Conservation (phyloP, 495 filamentous ascomycete species). For the Cercophora scortea region DNA sequence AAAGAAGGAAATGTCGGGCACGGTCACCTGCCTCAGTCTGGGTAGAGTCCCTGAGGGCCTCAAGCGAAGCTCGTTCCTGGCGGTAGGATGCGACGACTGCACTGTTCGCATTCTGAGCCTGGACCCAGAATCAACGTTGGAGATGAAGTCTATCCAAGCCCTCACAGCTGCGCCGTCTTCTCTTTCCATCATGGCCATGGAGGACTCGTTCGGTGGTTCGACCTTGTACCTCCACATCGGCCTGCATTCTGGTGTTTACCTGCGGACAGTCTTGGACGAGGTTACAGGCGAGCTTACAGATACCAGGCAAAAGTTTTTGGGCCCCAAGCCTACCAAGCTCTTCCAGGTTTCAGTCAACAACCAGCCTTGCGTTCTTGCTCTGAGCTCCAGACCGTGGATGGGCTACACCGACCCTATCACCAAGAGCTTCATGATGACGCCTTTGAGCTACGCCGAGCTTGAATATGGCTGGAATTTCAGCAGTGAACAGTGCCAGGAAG, state of each 20-base stretch:
- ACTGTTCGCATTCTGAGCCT: constrained; percentile 88
- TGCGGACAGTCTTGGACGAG: constrained; percentile 89
- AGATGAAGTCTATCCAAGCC: constrained; percentile 89
- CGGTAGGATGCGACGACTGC: constrained; percentile 93
- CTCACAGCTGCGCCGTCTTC: constrained; percentile 83
- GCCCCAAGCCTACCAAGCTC: constrained; percentile 77
- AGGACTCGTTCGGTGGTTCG: constrained; percentile 69
- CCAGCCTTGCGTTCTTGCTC: constrained; percentile 77
- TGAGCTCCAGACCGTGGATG: constrained; percentile 87
- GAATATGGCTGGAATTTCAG: constrained; percentile 96
- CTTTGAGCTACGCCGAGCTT: constrained; percentile 76
- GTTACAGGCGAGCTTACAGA: constrained; percentile 90
- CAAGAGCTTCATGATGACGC: constrained; percentile 82
- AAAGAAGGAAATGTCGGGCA: constrained; percentile 91
- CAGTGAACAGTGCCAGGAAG: constrained; percentile 84
- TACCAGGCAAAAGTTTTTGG: constrained; percentile 87
- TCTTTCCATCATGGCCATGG: constrained; percentile 89
- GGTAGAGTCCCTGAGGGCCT: constrained; percentile 90
- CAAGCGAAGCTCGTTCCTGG: constrained; percentile 77
- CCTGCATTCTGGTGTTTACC: constrained; percentile 88
- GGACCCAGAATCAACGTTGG: constrained; percentile 81
- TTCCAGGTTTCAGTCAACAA: constrained; percentile 80
- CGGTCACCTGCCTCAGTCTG: constrained; percentile 84
- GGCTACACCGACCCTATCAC: constrained; percentile 81
- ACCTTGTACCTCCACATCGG: constrained; percentile 93